Conservation (phyloP, 2,329 filamentous ascomycete genomes). For the Cytospora mali region DNA sequence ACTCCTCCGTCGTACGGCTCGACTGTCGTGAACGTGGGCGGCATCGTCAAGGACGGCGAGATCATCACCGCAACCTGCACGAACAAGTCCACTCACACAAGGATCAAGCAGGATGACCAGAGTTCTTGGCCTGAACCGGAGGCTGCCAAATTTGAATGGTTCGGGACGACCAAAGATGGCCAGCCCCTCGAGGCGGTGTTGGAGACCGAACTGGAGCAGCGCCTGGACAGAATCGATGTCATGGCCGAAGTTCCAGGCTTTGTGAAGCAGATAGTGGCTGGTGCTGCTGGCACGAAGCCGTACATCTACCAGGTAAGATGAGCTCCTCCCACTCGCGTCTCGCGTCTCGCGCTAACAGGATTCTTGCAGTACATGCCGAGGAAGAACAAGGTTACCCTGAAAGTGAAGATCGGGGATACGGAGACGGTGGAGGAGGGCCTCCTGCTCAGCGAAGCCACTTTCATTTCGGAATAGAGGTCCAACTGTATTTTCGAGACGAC, state of each 20-base stretch:
- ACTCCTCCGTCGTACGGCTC: constrained; percentile 91
- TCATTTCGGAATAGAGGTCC: constrained; percentile 68
- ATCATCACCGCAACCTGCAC: constrained; percentile 72
- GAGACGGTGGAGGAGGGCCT: constrained; percentile 76
- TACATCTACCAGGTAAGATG: constrained; percentile 89
- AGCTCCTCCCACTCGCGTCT: background rate
- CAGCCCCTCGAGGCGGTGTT: constrained; percentile 71
- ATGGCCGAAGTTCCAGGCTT: constrained; percentile 97
- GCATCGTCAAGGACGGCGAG: constrained; percentile 78
- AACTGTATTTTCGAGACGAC: background rate
- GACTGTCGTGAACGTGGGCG: constrained; percentile 81
- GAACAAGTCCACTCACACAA: constrained; percentile 69
- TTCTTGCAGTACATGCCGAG: constrained; percentile 66
- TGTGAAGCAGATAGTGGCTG: constrained; percentile 89
- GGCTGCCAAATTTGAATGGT: constrained; percentile 75
- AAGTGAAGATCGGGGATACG: constrained; percentile 81
- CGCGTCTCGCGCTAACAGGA: constrained; percentile 31
- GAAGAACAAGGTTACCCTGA: constrained; percentile 67
- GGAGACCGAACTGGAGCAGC: constrained; percentile 68
- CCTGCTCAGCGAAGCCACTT: constrained; percentile 91
- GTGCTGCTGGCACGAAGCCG: constrained; percentile 87
- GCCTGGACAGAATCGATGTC: constrained; percentile 84
- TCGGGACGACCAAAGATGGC: constrained; percentile 74
- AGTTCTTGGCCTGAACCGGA: constrained; percentile 90
- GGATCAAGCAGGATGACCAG: constrained; percentile 70